Base-by-base conservation (phyloP, 169 alveolate genomes). In the Plasmodium reichenowi region DNA sequence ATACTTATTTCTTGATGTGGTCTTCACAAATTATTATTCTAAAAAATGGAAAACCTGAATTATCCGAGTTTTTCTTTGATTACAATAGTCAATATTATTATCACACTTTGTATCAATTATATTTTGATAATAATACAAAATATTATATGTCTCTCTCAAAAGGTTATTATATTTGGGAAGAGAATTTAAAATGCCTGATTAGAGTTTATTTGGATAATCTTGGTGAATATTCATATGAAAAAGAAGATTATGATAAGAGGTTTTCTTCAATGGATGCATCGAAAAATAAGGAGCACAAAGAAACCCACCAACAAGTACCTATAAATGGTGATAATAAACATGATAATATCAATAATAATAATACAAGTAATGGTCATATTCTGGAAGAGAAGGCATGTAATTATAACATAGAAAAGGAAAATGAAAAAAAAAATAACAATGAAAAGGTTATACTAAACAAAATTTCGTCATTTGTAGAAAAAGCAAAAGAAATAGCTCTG, bases 51-150 rank as follows among this genome's bases (percentile, higher is more conserved):
- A 83, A 70, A n/a, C 91, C 91, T 0, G 60, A 58, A 29, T 56
- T 83, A 3, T 54, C 67, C 17, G 91, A 83, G 59, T 83, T 83
- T 48, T 83, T 83, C 45, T 83, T 70, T 70, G 91, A 83, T 71
- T 71, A 45, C 54, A 83, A 67, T 26, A 83, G 86, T 7, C 72
- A 71, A 6, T 83, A 83, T 83, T 83, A 83, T 70, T 83, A 83
- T 17, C 91, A 83, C 15, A 74, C 91, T 8, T 60, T 70, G 17
- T 83, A 68, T 83, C 91, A 83, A 15, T 54, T 83, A 22, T 94
- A 92, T 71, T 94, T 91, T 80, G 96, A 94, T 66, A 92, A 93
- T n/a, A 93, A 91, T 4, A 94, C 91, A n/a, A 80, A 88, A 13
- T 93, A 88, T 92, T 94, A 93, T 85, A 88, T 94, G 88, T 91